A percentile compares a stretch with the other conserved stretches of the same genome.
Evolutionary conservation across 2,329 filamentous ascomycete species (phyloP).

Genomic region (Colletotrichum sidae): DNA sequence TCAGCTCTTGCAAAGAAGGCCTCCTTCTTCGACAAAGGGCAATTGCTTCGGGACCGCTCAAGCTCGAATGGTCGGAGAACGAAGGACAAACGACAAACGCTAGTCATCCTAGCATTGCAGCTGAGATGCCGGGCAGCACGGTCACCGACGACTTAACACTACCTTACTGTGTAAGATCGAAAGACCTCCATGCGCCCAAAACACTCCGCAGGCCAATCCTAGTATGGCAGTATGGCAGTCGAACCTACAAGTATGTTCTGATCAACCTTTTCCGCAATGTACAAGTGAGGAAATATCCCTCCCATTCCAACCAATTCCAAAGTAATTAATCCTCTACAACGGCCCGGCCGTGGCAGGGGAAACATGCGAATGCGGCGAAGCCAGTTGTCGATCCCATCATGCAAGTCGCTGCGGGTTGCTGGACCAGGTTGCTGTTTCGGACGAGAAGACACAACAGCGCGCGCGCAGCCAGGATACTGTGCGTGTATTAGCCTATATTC

Average conservation of each 20-base stretch:
- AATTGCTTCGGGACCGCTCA: no score
- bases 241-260: not conserved
- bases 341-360: slow-evolving; percentile 20
- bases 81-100: not conserved
- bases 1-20: no score
- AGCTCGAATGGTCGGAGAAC: not conserved
- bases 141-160: slow-evolving; percentile 8
- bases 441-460: slow-evolving; percentile 1
- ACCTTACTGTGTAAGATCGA: slow-evolving; percentile 3
- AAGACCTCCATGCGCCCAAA: slow-evolving; percentile 4
- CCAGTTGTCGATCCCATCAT: slow-evolving; percentile 25
- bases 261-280: slow-evolving; percentile 2
- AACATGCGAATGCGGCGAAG: slow-evolving; percentile 6
- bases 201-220: slow-evolving; percentile 1
- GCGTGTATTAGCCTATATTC: slow-evolving; percentile 8
- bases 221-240: slow-evolving; percentile 6
- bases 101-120: not conserved
- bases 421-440: slow-evolving; percentile 15
- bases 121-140: not conserved
- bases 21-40: no score
- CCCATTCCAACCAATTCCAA: slow-evolving; percentile 13
- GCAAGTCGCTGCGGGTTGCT: slow-evolving; percentile 11
- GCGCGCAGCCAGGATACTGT: not conserved
- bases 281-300: not conserved
- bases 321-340: slow-evolving; percentile 23